Evolutionary conservation across 306 rosid genomes (phyloP), one percentile per base, ranked within the genome.

Genomic region (Dalbergia cultrata): DNA sequence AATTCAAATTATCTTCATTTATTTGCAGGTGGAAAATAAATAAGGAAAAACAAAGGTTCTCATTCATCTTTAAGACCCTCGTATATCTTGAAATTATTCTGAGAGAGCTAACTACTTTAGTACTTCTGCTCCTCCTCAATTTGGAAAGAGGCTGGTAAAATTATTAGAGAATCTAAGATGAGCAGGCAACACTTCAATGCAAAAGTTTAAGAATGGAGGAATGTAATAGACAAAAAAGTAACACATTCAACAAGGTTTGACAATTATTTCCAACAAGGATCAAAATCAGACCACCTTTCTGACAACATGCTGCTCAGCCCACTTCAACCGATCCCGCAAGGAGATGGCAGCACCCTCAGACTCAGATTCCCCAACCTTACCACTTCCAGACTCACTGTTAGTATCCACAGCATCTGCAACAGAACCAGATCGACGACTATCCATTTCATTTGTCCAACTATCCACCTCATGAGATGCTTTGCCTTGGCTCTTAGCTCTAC

Each of bases 401-500:
- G 19, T 44, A 75, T 79, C 87, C 56, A 83, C 92, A 19, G 76
- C 79, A 68, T 85, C 92, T 33, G 56, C 82, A n/a, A 85, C 79
- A 79, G 85, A 85, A 35, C 83, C 90, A 80, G 93, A 93, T 31
- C 84, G 77, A 81, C 83, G 94, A 88, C 43, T 80, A 72, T 89
- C 98, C 53, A 64, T 53, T 86, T 89, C 94, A 77, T 85, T 91
- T 52, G 87, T 82, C 94, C 98, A 91, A 74, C 82, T 82, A 76
- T 68, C 85, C 53, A 84, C 81, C 16, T 89, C 91, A 75, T 72
- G 74, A 37, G 88, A 72, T 76, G 87, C 82, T 87, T 89, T 92
- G 65, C 89, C 86, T 67, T 60, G 77, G 67, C 74, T 90, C 81
- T 89, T 93, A 72, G 89, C 89, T 84, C 99, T 95, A 83, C 89